A percentile compares a stretch with the other conserved stretches of the same genome.
These are phyloP conservation scores for Aurantiochytrium sp. DNA, from an alignment of 108 stramenopile species.

Conservation along the genomic window DNA sequence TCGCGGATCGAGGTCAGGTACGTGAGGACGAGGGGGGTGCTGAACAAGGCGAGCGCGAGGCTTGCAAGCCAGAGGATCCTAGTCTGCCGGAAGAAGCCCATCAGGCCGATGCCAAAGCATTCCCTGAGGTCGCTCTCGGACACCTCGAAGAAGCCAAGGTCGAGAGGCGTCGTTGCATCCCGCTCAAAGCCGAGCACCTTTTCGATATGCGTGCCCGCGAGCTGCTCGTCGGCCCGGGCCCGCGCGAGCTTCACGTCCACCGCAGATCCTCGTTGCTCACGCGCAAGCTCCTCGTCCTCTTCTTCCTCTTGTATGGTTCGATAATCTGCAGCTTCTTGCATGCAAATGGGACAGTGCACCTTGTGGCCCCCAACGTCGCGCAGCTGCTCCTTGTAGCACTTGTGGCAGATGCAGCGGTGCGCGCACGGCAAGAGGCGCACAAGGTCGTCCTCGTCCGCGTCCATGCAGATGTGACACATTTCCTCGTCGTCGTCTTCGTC, in stretches of 20 bases:
- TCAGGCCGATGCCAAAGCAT: neutral
- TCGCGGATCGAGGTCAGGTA: neutral
- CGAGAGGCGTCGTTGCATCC: neutral
- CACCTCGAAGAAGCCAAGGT: neutral
- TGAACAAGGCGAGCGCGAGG: neutral
- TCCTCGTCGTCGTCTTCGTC: neutral
- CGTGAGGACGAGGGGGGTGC: neutral
- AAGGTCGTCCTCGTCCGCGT: neutral
- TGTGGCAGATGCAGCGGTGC: neutral
- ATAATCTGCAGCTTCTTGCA: neutral
- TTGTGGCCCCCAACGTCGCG: neutral
- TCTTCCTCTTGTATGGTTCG: neutral
- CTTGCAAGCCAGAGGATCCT: neutral
- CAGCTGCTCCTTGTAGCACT: neutral
- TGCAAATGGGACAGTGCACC: conserved; percentile 1
- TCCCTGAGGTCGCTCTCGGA: neutral
- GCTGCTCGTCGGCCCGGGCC: neutral
- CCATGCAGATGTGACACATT: neutral
- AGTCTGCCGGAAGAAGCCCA: neutral
- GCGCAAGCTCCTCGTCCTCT: neutral
- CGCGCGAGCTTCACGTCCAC: neutral
- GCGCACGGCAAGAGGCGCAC: neutral
- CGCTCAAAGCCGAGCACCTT: neutral
- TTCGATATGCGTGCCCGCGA: neutral
- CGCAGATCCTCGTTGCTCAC: neutral